These are phyloP conservation scores for Dianthus caryophyllus DNA, from an alignment of 148 eudicot species.

Conservation along the genomic window DNA sequence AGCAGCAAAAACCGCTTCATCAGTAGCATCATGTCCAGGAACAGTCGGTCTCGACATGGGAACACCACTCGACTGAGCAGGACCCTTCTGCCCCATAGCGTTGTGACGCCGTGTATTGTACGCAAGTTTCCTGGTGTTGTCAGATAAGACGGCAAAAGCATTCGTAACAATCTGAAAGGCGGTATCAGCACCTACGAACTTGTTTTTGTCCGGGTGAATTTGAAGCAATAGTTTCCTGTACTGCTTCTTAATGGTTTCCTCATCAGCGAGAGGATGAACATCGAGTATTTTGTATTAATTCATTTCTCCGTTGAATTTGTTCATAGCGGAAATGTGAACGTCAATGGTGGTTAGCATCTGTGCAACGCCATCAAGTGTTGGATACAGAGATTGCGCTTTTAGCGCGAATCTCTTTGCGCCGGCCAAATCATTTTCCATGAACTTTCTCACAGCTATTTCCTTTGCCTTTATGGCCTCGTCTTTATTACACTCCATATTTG, in stretches of 20 bases:
- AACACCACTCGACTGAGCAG: slow-evolving; percentile 8
- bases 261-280: slow-evolving; percentile 55
- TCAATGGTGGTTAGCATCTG: slow-evolving; percentile 35
- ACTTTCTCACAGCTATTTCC: slow-evolving; percentile 36
- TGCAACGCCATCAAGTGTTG: slow-evolving; percentile 34
- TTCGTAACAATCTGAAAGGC: slow-evolving; percentile 72
- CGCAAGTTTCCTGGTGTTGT: slow-evolving; percentile 57
- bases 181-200: slow-evolving; percentile 65
- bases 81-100: slow-evolving; percentile 33
- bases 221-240: slow-evolving; percentile 56
- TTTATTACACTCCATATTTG: slow-evolving; percentile 43
- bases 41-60: too few relatives aligned
- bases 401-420: slow-evolving; percentile 41
- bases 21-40: too few relatives aligned
- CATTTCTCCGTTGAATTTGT: slow-evolving; percentile 32
- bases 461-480: slow-evolving; percentile 44
- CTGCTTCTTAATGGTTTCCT: slow-evolving; percentile 52
- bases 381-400: slow-evolving; percentile 35
- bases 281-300: slow-evolving; percentile 80
- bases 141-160: slow-evolving; percentile 65
- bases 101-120: slow-evolving; percentile 53
- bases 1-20: too few relatives aligned
- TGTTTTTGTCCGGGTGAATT: slow-evolving; percentile 88
- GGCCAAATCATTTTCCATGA: slow-evolving; percentile 24
- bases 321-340: slow-evolving; percentile 26